A percentile compares a stretch with the other conserved stretches of the same genome.
phyloP scores from a whole-genome alignment of 2,329 filamentous ascomycete genomes.

The Sarocladium brachiariae region DNA sequence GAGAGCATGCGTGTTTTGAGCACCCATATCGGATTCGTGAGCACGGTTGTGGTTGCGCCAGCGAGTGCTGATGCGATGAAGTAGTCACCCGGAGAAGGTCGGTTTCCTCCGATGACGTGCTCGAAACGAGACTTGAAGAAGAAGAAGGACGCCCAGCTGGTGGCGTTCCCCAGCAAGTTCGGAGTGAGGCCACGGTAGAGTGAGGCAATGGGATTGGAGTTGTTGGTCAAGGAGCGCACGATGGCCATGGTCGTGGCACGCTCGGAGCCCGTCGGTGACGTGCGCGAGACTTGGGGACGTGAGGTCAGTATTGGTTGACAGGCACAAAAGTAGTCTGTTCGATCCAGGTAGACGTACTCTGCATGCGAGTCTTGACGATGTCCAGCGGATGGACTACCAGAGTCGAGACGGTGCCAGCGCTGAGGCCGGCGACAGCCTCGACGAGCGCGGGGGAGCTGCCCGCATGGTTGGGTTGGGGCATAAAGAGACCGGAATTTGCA shows the following conservation, averaged over 20 bases:
- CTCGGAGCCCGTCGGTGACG: slow-evolving; percentile 28
- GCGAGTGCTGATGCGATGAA: slow-evolving; percentile 67
- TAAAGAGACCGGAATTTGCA: slow-evolving; percentile 24
- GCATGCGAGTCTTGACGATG: slow-evolving; percentile 92
- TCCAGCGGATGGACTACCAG: slow-evolving; percentile 87
- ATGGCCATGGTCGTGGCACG: slow-evolving; percentile 44
- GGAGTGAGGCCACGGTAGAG: slow-evolving; percentile 87
- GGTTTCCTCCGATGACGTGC: slow-evolving; percentile 29
- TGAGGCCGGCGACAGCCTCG: slow-evolving; percentile 85
- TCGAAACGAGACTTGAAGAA: slow-evolving; percentile 60
- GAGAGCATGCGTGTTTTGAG: slow-evolving; percentile 97
- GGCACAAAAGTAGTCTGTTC: too few species aligned
- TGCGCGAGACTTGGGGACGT: slow-evolving; percentile 41
- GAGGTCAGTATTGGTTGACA: slow-evolving; percentile 10
- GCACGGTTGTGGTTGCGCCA: slow-evolving; percentile 68
- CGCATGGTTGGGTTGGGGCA: slow-evolving; percentile 44
- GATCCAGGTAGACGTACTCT: slow-evolving; percentile 48
- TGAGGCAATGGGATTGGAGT: slow-evolving; percentile 54
- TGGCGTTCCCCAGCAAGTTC: slow-evolving; percentile 84
- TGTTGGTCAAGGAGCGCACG: slow-evolving; percentile 40
- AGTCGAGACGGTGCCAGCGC: slow-evolving; percentile 79
- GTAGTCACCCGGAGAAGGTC: slow-evolving; percentile 49
- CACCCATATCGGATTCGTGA: slow-evolving; percentile 97
- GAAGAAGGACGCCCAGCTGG: slow-evolving; percentile 91
- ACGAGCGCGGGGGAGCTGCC: slow-evolving; percentile 69